phyloP scores from a whole-genome alignment of 352 stramenopile species.

The Pythium phragmitis region DNA sequence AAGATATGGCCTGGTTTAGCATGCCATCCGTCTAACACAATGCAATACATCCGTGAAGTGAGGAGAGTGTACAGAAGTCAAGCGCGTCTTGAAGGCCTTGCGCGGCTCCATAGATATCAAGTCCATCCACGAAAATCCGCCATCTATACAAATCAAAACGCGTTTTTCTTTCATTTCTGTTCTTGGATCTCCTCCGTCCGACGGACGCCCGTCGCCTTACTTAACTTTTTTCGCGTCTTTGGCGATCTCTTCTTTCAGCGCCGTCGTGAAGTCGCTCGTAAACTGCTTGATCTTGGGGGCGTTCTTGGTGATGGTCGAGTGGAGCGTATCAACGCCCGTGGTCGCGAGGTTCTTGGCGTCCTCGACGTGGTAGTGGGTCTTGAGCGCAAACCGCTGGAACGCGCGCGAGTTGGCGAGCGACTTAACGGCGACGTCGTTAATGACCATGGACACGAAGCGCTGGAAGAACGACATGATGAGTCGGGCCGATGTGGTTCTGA shows the following conservation, averaged over 20 bases:
- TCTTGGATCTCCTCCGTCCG: neutral
- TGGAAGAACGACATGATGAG: slow-evolving; percentile 70
- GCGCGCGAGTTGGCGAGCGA: slow-evolving; percentile 73
- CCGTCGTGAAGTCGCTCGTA: slow-evolving; percentile 43
- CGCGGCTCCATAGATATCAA: no score
- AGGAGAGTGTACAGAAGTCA: no score
- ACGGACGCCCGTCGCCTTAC: slow-evolving; percentile 21
- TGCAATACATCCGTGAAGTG: no score
- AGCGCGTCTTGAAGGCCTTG: no score
- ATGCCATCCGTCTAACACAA: no score
- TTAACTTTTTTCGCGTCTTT: slow-evolving; percentile 78
- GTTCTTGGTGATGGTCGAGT: slow-evolving; percentile 54
- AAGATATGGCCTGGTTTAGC: no score
- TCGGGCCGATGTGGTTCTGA: no score
- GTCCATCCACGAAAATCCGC: no score
- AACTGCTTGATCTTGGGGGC: slow-evolving; percentile 71
- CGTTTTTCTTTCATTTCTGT: neutral
- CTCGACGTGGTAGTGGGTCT: slow-evolving; percentile 83
- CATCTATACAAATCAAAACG: no score
- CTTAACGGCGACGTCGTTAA: slow-evolving; percentile 88
- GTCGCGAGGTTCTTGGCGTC: slow-evolving; percentile 75
- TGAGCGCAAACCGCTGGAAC: slow-evolving; percentile 84
- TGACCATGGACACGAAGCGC: slow-evolving; percentile 73
- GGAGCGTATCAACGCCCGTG: slow-evolving; percentile 43
- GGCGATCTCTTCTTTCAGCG: slow-evolving; percentile 73